A percentile compares a stretch with the other conserved stretches of the same genome.
Evolutionary conservation across 495 filamentous ascomycete species (phyloP).

Genomic region (Trichocladium antarcticum): DNA sequence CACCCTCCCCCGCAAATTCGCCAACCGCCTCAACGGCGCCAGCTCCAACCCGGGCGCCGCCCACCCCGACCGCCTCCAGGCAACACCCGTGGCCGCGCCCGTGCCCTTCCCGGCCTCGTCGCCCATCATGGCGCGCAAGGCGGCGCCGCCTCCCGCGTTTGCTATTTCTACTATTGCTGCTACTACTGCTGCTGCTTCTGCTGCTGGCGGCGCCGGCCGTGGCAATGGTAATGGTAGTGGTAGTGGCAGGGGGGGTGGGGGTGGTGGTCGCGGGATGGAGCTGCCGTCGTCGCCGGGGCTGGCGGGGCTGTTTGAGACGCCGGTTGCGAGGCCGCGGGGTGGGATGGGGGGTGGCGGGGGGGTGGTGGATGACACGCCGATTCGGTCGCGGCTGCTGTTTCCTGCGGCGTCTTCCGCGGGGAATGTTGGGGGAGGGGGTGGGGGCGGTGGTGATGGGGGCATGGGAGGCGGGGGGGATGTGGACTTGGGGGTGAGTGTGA

Average conservation of each 20-base stretch:
- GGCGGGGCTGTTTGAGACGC: constrained; percentile 29
- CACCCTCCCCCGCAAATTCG: constrained; percentile 28
- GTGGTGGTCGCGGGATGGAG: constrained; percentile 23
- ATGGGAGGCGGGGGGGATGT: not conserved
- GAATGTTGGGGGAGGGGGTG: not conserved
- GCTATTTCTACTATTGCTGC: too few species aligned
- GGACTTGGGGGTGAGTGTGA: not conserved
- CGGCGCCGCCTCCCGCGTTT: constrained; percentile 42
- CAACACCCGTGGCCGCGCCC: constrained; percentile 17
- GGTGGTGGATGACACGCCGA: constrained; percentile 37
- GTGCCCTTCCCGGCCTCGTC: constrained; percentile 30
- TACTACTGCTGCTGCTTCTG: too few species aligned
- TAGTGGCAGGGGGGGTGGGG: not conserved
- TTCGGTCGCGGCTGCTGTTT: constrained; percentile 21
- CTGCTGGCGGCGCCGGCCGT: constrained; percentile 17
- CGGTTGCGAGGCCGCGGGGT: constrained; percentile 23
- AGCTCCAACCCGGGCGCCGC: not conserved
- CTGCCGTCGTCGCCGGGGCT: constrained; percentile 33
- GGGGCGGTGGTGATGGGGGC: not conserved
- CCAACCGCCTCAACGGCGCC: constrained; percentile 10
- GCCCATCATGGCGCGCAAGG: constrained; percentile 39
- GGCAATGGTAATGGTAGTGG: not conserved
- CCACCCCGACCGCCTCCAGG: constrained; percentile 2
- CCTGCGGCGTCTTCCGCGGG: not conserved
- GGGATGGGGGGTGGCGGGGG: constrained; percentile 8